These are phyloP conservation scores for Geotrichum histeridarum DNA, from an alignment of 1,139 yeast species.

Conservation along the genomic window DNA sequence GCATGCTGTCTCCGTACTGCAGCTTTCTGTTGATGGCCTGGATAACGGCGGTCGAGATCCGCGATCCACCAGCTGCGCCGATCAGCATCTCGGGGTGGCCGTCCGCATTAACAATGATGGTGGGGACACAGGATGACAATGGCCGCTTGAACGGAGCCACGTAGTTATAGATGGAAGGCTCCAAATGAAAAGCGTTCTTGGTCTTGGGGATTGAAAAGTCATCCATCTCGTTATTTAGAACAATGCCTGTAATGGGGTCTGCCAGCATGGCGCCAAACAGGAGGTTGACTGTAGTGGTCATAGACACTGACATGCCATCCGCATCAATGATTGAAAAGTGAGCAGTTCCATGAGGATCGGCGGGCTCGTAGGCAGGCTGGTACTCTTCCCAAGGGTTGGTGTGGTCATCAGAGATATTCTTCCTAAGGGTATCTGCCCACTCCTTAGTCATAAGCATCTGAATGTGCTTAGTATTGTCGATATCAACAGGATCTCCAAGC, in stretches of 20 bases:
- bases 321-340: conserved; percentile 75
- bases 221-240: conserved; percentile 90
- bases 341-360: conserved; percentile 82
- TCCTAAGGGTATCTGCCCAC: conserved; percentile 54
- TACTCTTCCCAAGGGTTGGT: conserved; percentile 71
- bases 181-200: conserved; percentile 70
- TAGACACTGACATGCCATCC: conserved; percentile 64
- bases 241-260: conserved; percentile 75
- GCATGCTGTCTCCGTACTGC: conserved; percentile 52
- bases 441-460: conserved; percentile 39
- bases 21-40: conserved; percentile 70
- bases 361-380: conserved; percentile 68
- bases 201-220: conserved; percentile 75
- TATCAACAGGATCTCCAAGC: conserved; percentile 59
- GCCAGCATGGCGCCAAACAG: conserved; percentile 77
- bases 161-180: conserved; percentile 76
- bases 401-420: conserved; percentile 46
- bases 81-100: conserved; percentile 58
- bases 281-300: conserved; percentile 89
- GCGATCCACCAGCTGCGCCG: conserved; percentile 94
- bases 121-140: conserved; percentile 75
- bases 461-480: conserved; percentile 35
- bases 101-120: conserved; percentile 52
- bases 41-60: conserved; percentile 78
- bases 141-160: conserved; percentile 76